A percentile compares a stretch with the other conserved stretches of the same genome.
Evolutionary conservation across 768 basidiomycete species (phyloP).

Genomic region (Phanerochaete sordida): DNA sequence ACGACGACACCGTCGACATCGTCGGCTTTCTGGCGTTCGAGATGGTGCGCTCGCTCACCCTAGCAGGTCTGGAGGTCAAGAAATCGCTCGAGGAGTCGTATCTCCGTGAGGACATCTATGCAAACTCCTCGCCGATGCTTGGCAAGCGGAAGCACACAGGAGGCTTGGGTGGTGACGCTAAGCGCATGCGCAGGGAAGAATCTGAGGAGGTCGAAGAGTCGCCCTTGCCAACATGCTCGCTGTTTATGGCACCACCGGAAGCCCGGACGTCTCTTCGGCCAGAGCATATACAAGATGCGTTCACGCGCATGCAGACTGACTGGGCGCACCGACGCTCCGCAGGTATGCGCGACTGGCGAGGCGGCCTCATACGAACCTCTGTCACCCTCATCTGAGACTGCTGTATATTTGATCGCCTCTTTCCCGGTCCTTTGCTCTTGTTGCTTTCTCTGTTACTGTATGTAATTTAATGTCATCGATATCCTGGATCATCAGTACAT

Average conservation of each 20-base stretch:
- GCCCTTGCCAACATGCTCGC: slow-evolving; percentile 60
- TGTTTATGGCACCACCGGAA: slow-evolving; percentile 82
- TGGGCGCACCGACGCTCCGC: slow-evolving; percentile 79
- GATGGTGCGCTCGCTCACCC: slow-evolving; percentile 90
- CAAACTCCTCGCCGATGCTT: slow-evolving; percentile 53
- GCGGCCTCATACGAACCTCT: slow-evolving; percentile 75
- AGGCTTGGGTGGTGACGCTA: slow-evolving; percentile 33
- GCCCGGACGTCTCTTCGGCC: slow-evolving; percentile 74
- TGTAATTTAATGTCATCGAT: neutral
- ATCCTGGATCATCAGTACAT: neutral
- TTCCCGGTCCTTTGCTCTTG: slow-evolving; percentile 1
- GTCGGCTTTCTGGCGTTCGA: slow-evolving; percentile 97
- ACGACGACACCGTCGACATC: slow-evolving; percentile 94
- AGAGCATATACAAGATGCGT: slow-evolving; percentile 90
- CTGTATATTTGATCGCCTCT: neutral
- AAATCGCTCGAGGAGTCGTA: slow-evolving; percentile 71
- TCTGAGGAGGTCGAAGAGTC: slow-evolving; percentile 59
- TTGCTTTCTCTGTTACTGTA: too few species aligned
- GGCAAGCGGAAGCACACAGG: slow-evolving; percentile 64
- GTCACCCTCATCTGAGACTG: slow-evolving; percentile 65
- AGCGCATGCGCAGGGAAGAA: slow-evolving; percentile 43
- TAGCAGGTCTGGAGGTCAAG: slow-evolving; percentile 84
- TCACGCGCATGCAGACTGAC: slow-evolving; percentile 84
- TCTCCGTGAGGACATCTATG: slow-evolving; percentile 52
- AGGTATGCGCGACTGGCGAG: slow-evolving; percentile 88